Base-by-base conservation (phyloP, 768 basidiomycete genomes). In the Podaxis pistillaris region DNA sequence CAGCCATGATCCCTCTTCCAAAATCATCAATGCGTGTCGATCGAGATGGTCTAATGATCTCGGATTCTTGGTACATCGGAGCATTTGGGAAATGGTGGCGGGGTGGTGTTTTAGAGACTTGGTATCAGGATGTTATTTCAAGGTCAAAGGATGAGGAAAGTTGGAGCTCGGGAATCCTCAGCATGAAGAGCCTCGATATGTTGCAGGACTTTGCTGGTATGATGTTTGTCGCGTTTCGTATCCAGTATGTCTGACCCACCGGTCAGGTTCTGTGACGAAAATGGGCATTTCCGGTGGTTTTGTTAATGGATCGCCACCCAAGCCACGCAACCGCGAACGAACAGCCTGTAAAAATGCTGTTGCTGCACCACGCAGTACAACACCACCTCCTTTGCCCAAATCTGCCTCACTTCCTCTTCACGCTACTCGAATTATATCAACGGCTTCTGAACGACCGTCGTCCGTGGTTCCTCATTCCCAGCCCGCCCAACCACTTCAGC, bases 61-160 rank as follows among this genome's bases (percentile, higher is more conserved):
- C 86, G 30, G 90, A 95, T 74, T 86, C 89, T 38, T 94, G 93
- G 90, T 96, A 92, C 74, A 80, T 96, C 64, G 94, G 94, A 33
- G 89, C 89, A 11, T 96, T 96, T 74, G 94, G 94, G 1, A 86
- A 83, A 65, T 96, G 94, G 94, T 96, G 91, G 89, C 79, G 89
- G 52, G 93, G 90, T 50, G 92, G 91, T 44, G 76, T 85, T n/a
- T 79, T 93, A 61, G 88, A 92, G 65, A 81, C 86, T n/a, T 90
- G 89, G 87, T 91, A 86, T 76, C 84, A 85, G 66, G 85, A 89
- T 74, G 82, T 85, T 61, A 79, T 89, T 66, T 76, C 83, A 37
- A 78, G 83, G 61, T 79, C 83, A 26, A 89, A 84, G 67, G 87
- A 89, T 62, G 83, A 89, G 63, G 88, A 91, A 71, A 83, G 86